Evolutionary conservation across 1,284 basidiomycete genomes (phyloP).

Genomic region (Rhodotorula sp.): DNA sequence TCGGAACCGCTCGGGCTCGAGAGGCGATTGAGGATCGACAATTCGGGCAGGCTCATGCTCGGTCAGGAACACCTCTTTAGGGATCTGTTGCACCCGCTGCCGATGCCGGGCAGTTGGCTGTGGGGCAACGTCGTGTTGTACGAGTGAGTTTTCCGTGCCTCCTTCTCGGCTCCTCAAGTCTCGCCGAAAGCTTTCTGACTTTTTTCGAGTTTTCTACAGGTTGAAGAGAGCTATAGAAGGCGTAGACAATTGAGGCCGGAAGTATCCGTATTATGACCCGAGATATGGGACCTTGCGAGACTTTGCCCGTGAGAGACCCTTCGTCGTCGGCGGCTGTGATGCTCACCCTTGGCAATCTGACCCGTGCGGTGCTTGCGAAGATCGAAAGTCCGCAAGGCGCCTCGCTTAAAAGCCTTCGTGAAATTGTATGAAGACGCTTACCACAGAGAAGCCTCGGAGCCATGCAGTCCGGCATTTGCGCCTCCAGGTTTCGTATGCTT

Average conservation of each 20-base stretch:
- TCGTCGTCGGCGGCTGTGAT: too few relatives aligned
- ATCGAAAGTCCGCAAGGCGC: too few relatives aligned
- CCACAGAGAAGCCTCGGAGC: too few relatives aligned
- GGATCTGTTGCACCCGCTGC: conserved; percentile 38
- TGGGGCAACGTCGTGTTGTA: conserved; percentile 42
- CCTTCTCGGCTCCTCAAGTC: not conserved
- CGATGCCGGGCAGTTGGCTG: conserved; percentile 39
- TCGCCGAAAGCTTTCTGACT: not conserved
- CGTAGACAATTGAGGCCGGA: conserved; percentile 1
- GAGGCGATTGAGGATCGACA: conserved; percentile 33
- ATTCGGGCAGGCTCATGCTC: conserved; percentile 30
- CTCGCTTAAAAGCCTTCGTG: too few relatives aligned
- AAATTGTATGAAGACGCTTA: too few relatives aligned
- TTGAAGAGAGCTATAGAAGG: conserved; percentile 21
- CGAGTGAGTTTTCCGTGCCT: conserved; percentile 16
- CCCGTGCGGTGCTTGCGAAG: too few relatives aligned
- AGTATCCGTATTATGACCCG: too few relatives aligned
- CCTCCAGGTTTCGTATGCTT: too few relatives aligned
- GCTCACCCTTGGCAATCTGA: too few relatives aligned
- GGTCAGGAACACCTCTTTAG: conserved; percentile 40
- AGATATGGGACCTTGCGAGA: too few relatives aligned
- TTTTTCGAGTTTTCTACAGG: not conserved
- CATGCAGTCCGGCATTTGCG: too few relatives aligned
- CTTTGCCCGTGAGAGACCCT: too few relatives aligned
- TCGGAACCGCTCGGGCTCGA: conserved; percentile 31